Base-by-base conservation (phyloP, 768 basidiomycete species). In the Cystofilobasidium macerans region DNA sequence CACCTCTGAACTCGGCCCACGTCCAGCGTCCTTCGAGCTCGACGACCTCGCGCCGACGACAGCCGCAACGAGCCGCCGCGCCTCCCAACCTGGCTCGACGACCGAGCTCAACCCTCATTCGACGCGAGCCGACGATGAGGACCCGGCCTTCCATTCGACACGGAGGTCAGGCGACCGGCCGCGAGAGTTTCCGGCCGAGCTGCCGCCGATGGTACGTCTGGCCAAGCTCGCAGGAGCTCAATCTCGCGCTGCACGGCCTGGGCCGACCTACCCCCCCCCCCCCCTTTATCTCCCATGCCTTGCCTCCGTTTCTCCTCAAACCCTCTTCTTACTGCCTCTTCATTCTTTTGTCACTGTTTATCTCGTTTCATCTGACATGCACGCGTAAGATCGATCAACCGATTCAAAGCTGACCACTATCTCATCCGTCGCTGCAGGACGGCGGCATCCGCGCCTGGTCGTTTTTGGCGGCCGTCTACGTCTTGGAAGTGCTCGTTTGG, bases 401-500 rank as follows among this genome's bases (percentile, higher is more conserved):
- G n/a, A n/a, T n/a, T n/a, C n/a, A n/a, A n/a, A n/a, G n/a, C n/a
- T n/a, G n/a, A n/a, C n/a, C n/a, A n/a, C n/a, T n/a, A n/a, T n/a
- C n/a, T n/a, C n/a, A n/a, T n/a, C n/a, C n/a, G n/a, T 40, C n/a
- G 11, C 2, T 6, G 12, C 42, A 60, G 58, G 58, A 60, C 30
- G 58, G 58, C 13, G 58, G 58, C 16, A 14, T 60, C 40, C 58
- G 40, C 3, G 58, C 58, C 11, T 60, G 58, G 58, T 60, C 58
- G 2, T 60, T 40, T 20, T 28, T 60, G 12, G 58, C 36, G 12
- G 58, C 58, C 2, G 26, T 42, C 4, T 45, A 43, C 40, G 26
- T 60, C 18, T 42, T 60, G 24, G 58, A 60, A n/a, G 3, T 60
- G 12, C 40, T 60, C 24, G 58, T 60, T 42, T 60, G 58, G 58